A percentile compares a stretch with the other conserved stretches of the same genome.
These are phyloP conservation scores for Penicillium daleae DNA, from an alignment of 495 filamentous ascomycete species.

Conservation along the genomic window DNA sequence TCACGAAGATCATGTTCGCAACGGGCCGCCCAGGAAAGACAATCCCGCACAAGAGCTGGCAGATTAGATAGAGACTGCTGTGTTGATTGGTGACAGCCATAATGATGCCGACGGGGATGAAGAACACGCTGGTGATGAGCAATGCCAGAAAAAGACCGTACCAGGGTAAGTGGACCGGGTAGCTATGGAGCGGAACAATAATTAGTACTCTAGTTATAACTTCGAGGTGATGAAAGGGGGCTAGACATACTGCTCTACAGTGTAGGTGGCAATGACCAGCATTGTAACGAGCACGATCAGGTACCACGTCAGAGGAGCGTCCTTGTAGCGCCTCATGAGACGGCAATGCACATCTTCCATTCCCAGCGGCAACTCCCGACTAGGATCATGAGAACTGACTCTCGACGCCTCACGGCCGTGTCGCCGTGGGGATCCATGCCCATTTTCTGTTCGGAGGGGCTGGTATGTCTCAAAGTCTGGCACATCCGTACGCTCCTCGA, in stretches of 20 bases:
- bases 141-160: slow-evolving; percentile 79
- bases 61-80: slow-evolving; percentile 73
- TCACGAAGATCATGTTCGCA: slow-evolving; percentile 90
- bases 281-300: slow-evolving; percentile 43
- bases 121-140: slow-evolving; percentile 65
- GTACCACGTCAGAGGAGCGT: slow-evolving; percentile 78
- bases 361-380: slow-evolving; percentile 24
- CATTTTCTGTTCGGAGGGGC: slow-evolving; percentile 20
- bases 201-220: slow-evolving; percentile 7
- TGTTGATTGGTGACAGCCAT: slow-evolving; percentile 89
- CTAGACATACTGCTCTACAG: slow-evolving; percentile 49
- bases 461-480: slow-evolving; percentile 31
- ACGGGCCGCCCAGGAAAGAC: slow-evolving; percentile 82
- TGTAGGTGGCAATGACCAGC: slow-evolving; percentile 33
- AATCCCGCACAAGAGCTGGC: slow-evolving; percentile 77
- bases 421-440: slow-evolving; percentile 3
- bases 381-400: slow-evolving; percentile 23
- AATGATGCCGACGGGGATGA: slow-evolving; percentile 84
- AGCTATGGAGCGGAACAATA: slow-evolving; percentile 15
- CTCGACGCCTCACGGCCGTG: slow-evolving; percentile 16
- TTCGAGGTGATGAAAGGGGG: slow-evolving; percentile 55
- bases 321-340: slow-evolving; percentile 60
- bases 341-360: slow-evolving; percentile 63
- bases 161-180: slow-evolving; percentile 78
- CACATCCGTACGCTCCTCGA: slow-evolving; percentile 28